Percentiles rank a stretch among this genome's conserved stretches.
These are phyloP conservation scores for Avicennia marina DNA, from an alignment of 257 asterid genomes.

Conservation along the genomic window DNA sequence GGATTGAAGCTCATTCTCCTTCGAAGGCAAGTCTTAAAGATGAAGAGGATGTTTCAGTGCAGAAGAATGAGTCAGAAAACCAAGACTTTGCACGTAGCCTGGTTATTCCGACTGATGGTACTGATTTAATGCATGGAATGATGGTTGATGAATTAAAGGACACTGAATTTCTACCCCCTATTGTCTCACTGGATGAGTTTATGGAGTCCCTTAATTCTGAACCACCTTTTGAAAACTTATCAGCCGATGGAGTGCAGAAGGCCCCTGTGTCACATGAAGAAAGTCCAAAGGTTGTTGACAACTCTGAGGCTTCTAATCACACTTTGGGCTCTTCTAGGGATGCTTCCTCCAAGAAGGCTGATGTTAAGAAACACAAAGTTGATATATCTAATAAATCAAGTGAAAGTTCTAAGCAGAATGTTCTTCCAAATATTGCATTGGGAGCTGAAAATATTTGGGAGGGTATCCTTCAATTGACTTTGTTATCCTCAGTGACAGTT, in stretches of 20 bases:
- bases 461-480: conserved; percentile 65
- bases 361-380: conserved; percentile 20
- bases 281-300: conserved; percentile 28
- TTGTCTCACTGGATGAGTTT: conserved; percentile 87
- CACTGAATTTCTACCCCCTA: conserved; percentile 80
- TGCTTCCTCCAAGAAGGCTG: conserved; percentile 32
- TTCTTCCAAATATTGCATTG: conserved; percentile 22
- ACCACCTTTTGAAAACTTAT: conserved; percentile 78
- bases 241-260: conserved; percentile 39
- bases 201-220: conserved; percentile 95
- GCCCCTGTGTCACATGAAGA: conserved; percentile 29
- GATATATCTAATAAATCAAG: conserved; percentile 21
- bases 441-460: conserved; percentile 55
- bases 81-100: conserved; percentile 58
- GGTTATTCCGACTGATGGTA: conserved; percentile 76
- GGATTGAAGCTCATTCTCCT: conserved; percentile 27
- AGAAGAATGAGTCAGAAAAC: conserved; percentile 39
- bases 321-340: conserved; percentile 35
- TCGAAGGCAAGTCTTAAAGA: conserved; percentile 34
- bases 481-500: conserved; percentile 53
- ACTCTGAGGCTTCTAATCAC: conserved; percentile 25
- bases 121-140: conserved; percentile 95
- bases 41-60: conserved; percentile 34
- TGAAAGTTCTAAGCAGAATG: conserved; percentile 32
- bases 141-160: conserved; percentile 90